Evolutionary conservation across 163 green algal genomes (phyloP), one percentile per base, ranked within the genome.

Genomic region (Scenedesmus sp.): DNA sequence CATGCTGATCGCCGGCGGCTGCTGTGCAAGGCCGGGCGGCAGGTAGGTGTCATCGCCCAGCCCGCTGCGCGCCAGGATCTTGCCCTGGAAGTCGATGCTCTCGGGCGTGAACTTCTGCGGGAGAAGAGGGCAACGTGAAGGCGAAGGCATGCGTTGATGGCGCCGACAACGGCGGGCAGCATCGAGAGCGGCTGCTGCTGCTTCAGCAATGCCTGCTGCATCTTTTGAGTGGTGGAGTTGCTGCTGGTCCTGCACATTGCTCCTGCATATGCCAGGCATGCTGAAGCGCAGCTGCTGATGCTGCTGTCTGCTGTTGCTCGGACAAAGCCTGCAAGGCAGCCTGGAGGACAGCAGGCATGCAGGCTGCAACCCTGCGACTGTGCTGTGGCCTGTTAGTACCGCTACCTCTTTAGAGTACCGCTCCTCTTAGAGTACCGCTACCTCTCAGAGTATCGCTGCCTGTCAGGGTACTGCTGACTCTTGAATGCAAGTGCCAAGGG

Each of bases 41-140:
- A 99, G 91, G 92, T 98, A 98, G 0, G 97, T 99, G 70, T 98
- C 93, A 49, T 98, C 92, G 1, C 97, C 97, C 65, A 99, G 93
- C 26, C 97, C 97, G 22, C 95, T 97, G 22, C 94, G 90, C 1
- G 92, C 82, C 56, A 98, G 80, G 65, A 99, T 96, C 88, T 97
- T 98, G 65, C 95, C 73, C 92, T 99, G 97, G 83, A 99, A 99
- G 24, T 95, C 89, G n/a, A 98, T 70, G 83, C 65, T 92, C 40
- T 83, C 43, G 2, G 90, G 90, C 43, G 85, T 91, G 68, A 93
- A 91, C 30, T 84, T 88, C 78, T 90, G 83, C 76, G 49, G 10
- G 79, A 44, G 59, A 72, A 72, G 22, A 72, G 22, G 59, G 24
- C 13, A 22, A 33, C 18, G 15, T 13, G 59, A 35, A 33, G 59